Base-by-base conservation (phyloP, 2,329 filamentous ascomycete genomes). In the Fusarium subglutinans region DNA sequence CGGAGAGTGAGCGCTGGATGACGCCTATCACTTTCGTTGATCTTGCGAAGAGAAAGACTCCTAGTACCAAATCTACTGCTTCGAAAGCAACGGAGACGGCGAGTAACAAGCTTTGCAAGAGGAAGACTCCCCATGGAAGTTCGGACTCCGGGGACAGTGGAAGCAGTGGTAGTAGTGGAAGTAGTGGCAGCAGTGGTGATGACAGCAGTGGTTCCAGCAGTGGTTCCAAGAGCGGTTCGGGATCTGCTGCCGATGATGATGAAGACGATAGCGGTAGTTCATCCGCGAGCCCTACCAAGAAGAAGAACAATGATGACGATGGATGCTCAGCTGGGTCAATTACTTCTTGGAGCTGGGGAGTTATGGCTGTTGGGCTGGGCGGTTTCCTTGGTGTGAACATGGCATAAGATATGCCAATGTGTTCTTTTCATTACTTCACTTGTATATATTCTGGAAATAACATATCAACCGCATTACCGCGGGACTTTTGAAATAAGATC, bases 1-100 rank as follows among this genome's bases (percentile, higher is more conserved):
- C 64, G 2, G 68, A 76, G 43, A 78, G 66, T 26, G 53, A 65
- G 1, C n/a, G 57, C 2, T 70, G 70, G 73, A 78, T 78, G 76
- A 78, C 76, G 8, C 51, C 76, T 12, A 65, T 78, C 8, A 76
- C 76, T 0, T 51, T 78, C 1, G 54, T 76, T 0, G 72, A 77
- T 9, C 14, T 63, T 0, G 26, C 50, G 17, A 78, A 76, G 45
- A 66, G 56, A 8, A 70, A 73, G 50, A 55, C 43, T 0, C 45
- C 38, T 3, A 11, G 44, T 14, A 44, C 38, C 11, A 57, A 57
- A 2, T 28, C 50, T 5, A 35, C 40, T 0, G 17, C 26, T 5
- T 45, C 51, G 1, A 59, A 61, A 24, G 48, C 41, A 24, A 58
- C 64, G 0, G 33, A 63, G 15, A 40, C 45, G 3, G 24, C 22